A percentile compares a stretch with the other conserved stretches of the same genome.
Evolutionary conservation across 768 basidiomycete species (phyloP).

Genomic region (Boletales sp.): DNA sequence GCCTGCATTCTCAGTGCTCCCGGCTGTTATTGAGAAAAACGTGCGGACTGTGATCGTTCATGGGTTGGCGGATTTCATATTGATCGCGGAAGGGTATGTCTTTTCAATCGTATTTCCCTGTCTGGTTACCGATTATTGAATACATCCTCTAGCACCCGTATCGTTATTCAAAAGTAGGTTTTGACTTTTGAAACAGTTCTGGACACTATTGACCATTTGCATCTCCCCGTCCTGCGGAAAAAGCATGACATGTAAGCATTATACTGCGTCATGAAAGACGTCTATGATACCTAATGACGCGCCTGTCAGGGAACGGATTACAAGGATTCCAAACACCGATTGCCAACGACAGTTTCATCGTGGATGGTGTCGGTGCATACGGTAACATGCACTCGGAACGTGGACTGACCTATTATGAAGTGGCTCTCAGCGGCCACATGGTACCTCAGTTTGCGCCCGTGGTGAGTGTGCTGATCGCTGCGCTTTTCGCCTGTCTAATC

Average conservation of each 20-base stretch:
- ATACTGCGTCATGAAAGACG: not conserved
- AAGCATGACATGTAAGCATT: constrained; percentile 40
- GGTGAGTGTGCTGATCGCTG: constrained; percentile 34
- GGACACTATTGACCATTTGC: too few relatives aligned
- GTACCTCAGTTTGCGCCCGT: constrained; percentile 63
- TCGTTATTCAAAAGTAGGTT: constrained; percentile 62
- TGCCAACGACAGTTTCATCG: constrained; percentile 59
- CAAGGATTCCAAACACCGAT: constrained; percentile 78
- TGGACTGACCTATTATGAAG: constrained; percentile 63
- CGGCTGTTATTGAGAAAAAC: constrained; percentile 75
- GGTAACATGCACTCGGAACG: constrained; percentile 67
- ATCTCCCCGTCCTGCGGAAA: not conserved
- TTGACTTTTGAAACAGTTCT: too few relatives aligned
- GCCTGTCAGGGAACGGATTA: constrained; percentile 46
- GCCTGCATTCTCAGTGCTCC: constrained; percentile 60
- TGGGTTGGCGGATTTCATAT: constrained; percentile 68
- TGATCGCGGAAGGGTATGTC: constrained; percentile 70
- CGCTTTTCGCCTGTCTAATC: too few relatives aligned
- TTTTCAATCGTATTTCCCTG: not conserved
- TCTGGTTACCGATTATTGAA: constrained; percentile 4
- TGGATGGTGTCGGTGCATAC: constrained; percentile 68
- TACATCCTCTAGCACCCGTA: constrained; percentile 42
- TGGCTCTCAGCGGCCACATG: constrained; percentile 75
- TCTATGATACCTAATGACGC: constrained; percentile 5
- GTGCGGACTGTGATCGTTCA: constrained; percentile 65